Evolutionary conservation across 2,329 filamentous ascomycete species (phyloP).

Genomic region (Massarina eburnea): DNA sequence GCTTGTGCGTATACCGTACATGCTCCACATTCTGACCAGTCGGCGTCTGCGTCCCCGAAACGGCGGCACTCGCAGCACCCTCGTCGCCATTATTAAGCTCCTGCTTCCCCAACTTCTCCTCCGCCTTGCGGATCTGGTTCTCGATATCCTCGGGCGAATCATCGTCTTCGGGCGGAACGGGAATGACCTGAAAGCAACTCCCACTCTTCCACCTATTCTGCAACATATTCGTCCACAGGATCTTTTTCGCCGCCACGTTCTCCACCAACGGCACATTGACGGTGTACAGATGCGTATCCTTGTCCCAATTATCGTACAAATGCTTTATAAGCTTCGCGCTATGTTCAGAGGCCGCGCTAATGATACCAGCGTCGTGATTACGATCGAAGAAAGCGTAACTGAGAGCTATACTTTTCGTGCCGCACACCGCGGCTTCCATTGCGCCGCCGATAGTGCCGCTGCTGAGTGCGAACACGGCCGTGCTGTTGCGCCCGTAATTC

Average conservation of each 20-base stretch:
- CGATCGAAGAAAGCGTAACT: slow-evolving; percentile 87
- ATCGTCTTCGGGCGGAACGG: slow-evolving; percentile 63
- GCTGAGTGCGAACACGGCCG: slow-evolving; percentile 52
- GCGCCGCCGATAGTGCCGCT: slow-evolving; percentile 54
- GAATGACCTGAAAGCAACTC: slow-evolving; percentile 82
- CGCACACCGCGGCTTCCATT: slow-evolving; percentile 52
- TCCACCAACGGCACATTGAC: slow-evolving; percentile 88
- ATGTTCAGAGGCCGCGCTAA: slow-evolving; percentile 73
- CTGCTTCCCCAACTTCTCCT: slow-evolving; percentile 51
- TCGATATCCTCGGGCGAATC: slow-evolving; percentile 68
- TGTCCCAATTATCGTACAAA: slow-evolving; percentile 71
- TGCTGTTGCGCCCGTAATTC: slow-evolving; percentile 55
- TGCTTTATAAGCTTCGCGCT: slow-evolving; percentile 78
- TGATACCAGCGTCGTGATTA: slow-evolving; percentile 80
- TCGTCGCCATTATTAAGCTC: slow-evolving; percentile 25
- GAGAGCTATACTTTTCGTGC: slow-evolving; percentile 69
- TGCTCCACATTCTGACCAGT: slow-evolving; percentile 26
- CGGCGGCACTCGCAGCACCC: slow-evolving; percentile 23
- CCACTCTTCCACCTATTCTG: slow-evolving; percentile 89
- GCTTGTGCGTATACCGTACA: slow-evolving; percentile 69
- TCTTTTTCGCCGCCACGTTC: slow-evolving; percentile 69
- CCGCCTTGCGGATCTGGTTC: slow-evolving; percentile 68
- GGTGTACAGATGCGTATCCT: slow-evolving; percentile 78
- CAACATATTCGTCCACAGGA: slow-evolving; percentile 82
- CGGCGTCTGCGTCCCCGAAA: slow-evolving; percentile 31